Evolutionary conservation across 2,329 filamentous ascomycete species (phyloP), one percentile per base, ranked within the genome.

Genomic region (Penicillium sp.): DNA sequence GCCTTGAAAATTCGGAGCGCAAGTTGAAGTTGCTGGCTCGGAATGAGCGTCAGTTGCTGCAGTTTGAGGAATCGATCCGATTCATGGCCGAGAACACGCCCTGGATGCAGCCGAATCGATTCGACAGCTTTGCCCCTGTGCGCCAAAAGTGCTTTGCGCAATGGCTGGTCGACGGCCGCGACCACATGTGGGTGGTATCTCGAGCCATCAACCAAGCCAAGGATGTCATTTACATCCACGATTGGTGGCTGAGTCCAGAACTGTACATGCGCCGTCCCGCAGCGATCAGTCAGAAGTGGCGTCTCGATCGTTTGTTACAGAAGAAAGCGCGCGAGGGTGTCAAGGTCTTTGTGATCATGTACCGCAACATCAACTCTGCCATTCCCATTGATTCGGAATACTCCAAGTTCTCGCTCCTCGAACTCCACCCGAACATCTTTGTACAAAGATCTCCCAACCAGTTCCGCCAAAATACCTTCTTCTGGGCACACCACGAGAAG

Each of bases 111-210:
- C 79, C 79, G 46, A 93, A 96, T 62, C 82, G 93, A 13, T 97
- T 96, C 65, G 85, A 86, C 59, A 96, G 91, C 67, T 98, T 94
- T 70, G 90, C 93, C 0, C 93, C 93, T 0, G 86, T 97, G 1
- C 82, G 93, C 50, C 83, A 82, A 40, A 85, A 85, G 38, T 90
- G 93, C 27, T 93, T 91, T 71, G 90, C 90, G 2, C 90, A 96
- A 63, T 97, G 91, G 90, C 80, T 98, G 7, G 91, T 98, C 0
- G 93, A 98, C 69, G 93, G 88, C 12, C 83, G 93, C 57, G 93
- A 98, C 66, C 94, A 97, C 74, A 97, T 97, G 91, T 98, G 93
- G 93, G 95, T 96, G 66, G 90, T 97, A 6, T 97, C 91, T 9
- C 82, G 91, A 55, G 93, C 93, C 9, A 94, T 98, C 61, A 93